phyloP scores from a whole-genome alignment of 129 eudicot genomes.

The Chrysanthemum lavandulifolium region DNA sequence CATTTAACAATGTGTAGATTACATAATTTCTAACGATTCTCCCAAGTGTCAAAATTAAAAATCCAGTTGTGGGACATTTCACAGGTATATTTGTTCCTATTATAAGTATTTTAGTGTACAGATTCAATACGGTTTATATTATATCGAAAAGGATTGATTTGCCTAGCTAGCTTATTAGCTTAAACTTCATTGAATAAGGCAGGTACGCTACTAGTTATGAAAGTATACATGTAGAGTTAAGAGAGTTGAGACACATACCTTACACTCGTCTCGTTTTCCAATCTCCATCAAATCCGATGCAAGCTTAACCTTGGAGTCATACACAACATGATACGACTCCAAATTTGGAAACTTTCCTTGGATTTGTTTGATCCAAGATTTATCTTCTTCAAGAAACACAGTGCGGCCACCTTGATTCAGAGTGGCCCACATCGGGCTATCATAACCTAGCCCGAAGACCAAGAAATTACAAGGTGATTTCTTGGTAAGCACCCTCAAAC shows the following conservation, averaged over 20 bases:
- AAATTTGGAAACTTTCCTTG: constrained; percentile 36
- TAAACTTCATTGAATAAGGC: too few relatives aligned
- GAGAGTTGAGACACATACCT: too few relatives aligned
- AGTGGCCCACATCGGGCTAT: constrained; percentile 72
- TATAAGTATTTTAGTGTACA: too few relatives aligned
- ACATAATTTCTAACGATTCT: not conserved
- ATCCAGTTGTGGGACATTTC: not conserved
- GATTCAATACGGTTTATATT: too few relatives aligned
- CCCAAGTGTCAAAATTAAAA: not conserved
- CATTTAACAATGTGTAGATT: not conserved
- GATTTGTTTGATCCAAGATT: constrained; percentile 55
- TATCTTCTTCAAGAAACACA: constrained; percentile 73
- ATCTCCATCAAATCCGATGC: constrained; percentile 45
- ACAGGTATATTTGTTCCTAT: too few relatives aligned
- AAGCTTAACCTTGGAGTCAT: constrained; percentile 54
- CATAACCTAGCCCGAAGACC: constrained; percentile 78
- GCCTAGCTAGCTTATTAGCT: not conserved
- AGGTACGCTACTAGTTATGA: too few relatives aligned
- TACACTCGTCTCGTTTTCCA: constrained; percentile 37
- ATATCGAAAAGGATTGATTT: too few relatives aligned
- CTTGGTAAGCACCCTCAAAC: constrained; percentile 42
- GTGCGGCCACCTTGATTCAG: constrained; percentile 88
- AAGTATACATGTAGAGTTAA: too few relatives aligned
- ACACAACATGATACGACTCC: constrained; percentile 54
- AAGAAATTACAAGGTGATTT: constrained; percentile 86